These are phyloP conservation scores for Cochlearia excelsa DNA, from an alignment of 345 rosid genomes.

Conservation along the genomic window DNA sequence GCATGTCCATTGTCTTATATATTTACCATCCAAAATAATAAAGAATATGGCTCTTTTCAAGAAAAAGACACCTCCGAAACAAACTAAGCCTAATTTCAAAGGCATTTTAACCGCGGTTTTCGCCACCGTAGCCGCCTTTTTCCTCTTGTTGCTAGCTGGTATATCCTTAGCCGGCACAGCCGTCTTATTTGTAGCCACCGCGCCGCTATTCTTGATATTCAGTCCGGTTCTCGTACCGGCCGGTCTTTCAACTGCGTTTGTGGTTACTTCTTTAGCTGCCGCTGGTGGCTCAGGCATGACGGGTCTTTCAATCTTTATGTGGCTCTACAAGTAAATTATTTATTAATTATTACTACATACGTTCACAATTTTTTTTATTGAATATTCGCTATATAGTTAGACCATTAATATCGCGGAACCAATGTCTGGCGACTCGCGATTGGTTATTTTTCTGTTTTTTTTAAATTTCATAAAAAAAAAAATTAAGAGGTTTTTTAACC, in stretches of 20 bases:
- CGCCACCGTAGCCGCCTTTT: slow-evolving; percentile 54
- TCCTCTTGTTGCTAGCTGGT: slow-evolving; percentile 64
- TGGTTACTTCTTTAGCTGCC: slow-evolving; percentile 50
- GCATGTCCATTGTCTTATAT: too few species aligned
- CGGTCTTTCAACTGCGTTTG: slow-evolving; percentile 41
- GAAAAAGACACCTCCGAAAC: slow-evolving; percentile 5
- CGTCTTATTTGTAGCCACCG: slow-evolving; percentile 51
- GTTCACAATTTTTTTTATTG: too few species aligned
- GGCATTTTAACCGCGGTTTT: slow-evolving; percentile 1
- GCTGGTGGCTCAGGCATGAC: slow-evolving; percentile 57
- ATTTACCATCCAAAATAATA: slow-evolving; percentile 2
- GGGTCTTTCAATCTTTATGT: slow-evolving; percentile 49
- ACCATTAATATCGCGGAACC: too few species aligned
- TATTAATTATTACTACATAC: too few species aligned
- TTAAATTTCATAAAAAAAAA: too few species aligned
- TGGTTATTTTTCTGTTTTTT: too few species aligned
- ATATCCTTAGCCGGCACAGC: slow-evolving; percentile 56
- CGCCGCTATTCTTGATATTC: slow-evolving; percentile 62
- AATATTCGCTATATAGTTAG: too few species aligned
- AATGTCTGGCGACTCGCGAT: too few species aligned
- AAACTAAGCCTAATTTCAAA: slow-evolving; percentile 1
- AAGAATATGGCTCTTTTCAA: background rate
- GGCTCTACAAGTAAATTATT: slow-evolving; percentile 67
- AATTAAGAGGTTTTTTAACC: too few species aligned
- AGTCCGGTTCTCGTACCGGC: slow-evolving; percentile 84